phyloP scores from a whole-genome alignment of 73 alveolate genomes.

The Paramecium sonneborni region DNA sequence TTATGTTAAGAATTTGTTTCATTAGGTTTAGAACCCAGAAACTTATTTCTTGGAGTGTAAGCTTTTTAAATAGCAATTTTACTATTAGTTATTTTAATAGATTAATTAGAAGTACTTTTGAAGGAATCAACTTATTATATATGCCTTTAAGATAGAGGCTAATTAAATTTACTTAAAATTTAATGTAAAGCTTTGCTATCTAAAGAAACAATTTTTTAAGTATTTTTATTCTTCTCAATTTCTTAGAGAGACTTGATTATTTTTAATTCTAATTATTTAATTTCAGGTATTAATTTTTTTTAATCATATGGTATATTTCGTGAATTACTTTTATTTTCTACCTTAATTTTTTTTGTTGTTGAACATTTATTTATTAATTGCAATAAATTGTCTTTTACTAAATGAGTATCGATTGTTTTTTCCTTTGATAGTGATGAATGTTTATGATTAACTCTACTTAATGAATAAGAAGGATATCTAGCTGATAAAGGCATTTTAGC shows the following conservation, averaged over 20 bases:
- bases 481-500: conserved; percentile 5
- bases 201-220: conserved; percentile 1
- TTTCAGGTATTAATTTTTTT: conserved; percentile 5
- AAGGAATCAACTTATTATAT: neutral
- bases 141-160: neutral
- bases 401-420: neutral
- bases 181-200: conserved; percentile 14
- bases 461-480: neutral
- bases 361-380: neutral
- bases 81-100: neutral
- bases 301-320: neutral
- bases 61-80: neutral
- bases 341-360: neutral
- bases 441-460: neutral
- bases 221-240: neutral
- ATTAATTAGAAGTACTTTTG: neutral
- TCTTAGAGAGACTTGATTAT: conserved; percentile 5
- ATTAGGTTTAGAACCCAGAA: neutral
- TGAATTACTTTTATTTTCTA: neutral
- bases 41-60: conserved; percentile 27
- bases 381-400: neutral
- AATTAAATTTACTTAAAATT: conserved; percentile 11
- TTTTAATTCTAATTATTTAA: neutral
- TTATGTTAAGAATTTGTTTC: neutral
- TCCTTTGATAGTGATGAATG: neutral